Conservation (phyloP, 176 grass and related monocot species). For the Ananas comosus region DNA sequence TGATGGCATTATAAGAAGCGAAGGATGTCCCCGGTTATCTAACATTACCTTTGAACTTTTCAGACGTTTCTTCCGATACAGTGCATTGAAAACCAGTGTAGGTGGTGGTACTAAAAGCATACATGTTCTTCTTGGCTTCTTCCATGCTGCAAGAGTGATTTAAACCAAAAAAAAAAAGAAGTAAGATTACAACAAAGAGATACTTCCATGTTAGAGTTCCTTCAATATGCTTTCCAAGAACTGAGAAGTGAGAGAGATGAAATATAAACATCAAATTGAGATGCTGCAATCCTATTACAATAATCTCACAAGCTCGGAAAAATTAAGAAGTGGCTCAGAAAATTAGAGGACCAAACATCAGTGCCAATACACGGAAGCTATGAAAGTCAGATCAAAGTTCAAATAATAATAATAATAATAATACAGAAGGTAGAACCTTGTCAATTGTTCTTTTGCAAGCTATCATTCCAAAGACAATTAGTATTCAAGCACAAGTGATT, state of each 20-base stretch:
- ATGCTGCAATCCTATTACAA: no score
- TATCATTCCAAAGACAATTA: not conserved
- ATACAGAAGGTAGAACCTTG: not conserved
- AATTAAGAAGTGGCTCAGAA: no score
- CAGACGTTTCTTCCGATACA: constrained; percentile 77
- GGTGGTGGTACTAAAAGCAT: constrained; percentile 86
- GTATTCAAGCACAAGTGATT: no score
- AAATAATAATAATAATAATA: not conserved
- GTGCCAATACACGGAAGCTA: not conserved
- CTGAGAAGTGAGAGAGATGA: no score
- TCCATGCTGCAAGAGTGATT: constrained; percentile 52
- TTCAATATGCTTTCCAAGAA: no score
- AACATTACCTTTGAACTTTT: constrained; percentile 83
- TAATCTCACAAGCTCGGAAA: no score
- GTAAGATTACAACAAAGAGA: not conserved
- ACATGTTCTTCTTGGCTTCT: constrained; percentile 97
- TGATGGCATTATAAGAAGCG: constrained; percentile 3
- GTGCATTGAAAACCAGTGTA: constrained; percentile 94
- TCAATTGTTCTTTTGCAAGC: not conserved
- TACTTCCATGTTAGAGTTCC: not conserved
- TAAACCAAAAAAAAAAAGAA: not conserved
- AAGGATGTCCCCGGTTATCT: not conserved
- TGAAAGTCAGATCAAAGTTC: not conserved
- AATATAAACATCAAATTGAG: no score
- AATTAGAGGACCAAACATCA: no score